A percentile compares a stretch with the other conserved stretches of the same genome.
Conservation (phyloP, 495 filamentous ascomycete species). For the Parmelia sp. region DNA sequence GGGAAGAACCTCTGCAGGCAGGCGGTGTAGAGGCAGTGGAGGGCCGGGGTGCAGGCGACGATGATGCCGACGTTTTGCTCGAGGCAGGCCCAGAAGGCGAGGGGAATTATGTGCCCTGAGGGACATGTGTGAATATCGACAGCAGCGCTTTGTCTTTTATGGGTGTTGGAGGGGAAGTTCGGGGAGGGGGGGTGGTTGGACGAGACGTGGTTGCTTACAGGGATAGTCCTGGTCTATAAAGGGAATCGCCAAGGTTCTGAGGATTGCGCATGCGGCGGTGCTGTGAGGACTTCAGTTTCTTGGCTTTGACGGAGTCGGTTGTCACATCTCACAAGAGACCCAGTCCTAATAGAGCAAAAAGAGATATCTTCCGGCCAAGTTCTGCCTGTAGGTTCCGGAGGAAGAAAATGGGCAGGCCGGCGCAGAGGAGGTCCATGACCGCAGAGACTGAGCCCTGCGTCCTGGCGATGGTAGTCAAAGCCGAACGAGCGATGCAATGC, state of each 20-base stretch:
- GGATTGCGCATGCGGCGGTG: not conserved
- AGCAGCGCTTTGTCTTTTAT: not conserved
- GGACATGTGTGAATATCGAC: not conserved
- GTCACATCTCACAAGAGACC: slow-evolving; percentile 12
- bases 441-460: not conserved
- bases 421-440: slow-evolving; percentile 9
- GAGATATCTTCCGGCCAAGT: not conserved
- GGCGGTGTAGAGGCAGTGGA: not conserved
- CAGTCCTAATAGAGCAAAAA: slow-evolving; percentile 10
- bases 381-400: slow-evolving; percentile 9
- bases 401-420: slow-evolving; percentile 9
- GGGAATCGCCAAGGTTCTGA: not conserved
- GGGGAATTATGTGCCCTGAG: not conserved
- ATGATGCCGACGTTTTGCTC: slow-evolving; percentile 4
- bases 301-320: not conserved
- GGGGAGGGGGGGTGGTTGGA: not conserved
- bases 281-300: not conserved
- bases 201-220: not conserved
- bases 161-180: too few relatives aligned
- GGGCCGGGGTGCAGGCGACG: not conserved
- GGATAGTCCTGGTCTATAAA: not conserved
- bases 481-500: slow-evolving; percentile 5
- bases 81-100: not conserved
- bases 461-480: not conserved
- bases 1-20: not conserved